Conservation (phyloP, 2,329 filamentous ascomycete species). For the Lasiodiplodia citricola region DNA sequence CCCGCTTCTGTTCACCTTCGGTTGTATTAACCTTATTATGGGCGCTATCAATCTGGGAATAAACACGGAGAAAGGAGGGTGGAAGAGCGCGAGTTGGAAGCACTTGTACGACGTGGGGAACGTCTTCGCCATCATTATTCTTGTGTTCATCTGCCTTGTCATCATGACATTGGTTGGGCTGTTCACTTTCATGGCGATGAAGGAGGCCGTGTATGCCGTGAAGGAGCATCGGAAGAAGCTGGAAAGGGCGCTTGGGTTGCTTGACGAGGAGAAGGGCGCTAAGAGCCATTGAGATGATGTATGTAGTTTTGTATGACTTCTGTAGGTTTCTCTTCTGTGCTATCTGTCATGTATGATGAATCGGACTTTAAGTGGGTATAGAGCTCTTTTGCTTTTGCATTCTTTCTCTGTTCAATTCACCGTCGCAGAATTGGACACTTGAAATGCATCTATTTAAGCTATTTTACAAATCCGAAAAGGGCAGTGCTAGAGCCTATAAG, state of each 20-base stretch:
- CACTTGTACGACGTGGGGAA: not conserved
- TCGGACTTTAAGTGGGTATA: no score
- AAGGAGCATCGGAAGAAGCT: constrained; percentile 7
- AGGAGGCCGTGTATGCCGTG: not conserved
- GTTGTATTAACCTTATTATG: constrained; percentile 15
- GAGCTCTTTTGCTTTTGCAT: no score
- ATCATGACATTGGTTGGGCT: not conserved
- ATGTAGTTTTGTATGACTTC: not conserved
- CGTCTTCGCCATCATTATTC: constrained; percentile 1
- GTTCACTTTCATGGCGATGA: constrained; percentile 10
- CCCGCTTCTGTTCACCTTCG: constrained; percentile 11
- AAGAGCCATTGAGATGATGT: not conserved
- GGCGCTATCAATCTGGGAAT: constrained; percentile 5
- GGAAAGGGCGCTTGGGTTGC: not conserved
- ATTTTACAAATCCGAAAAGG: no score
- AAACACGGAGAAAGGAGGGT: constrained; percentile 3
- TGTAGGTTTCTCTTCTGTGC: not conserved
- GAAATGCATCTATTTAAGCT: no score
- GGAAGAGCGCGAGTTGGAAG: constrained; percentile 3
- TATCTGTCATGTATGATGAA: no score
- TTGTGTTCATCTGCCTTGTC: not conserved
- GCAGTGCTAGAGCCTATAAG: no score
- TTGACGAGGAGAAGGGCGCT: constrained; percentile 6
- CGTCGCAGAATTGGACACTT: no score
- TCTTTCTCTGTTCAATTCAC: no score